Evolutionary conservation across 2,329 filamentous ascomycete genomes (phyloP), one percentile per base, ranked within the genome.

Genomic region (Truncatella angustata): DNA sequence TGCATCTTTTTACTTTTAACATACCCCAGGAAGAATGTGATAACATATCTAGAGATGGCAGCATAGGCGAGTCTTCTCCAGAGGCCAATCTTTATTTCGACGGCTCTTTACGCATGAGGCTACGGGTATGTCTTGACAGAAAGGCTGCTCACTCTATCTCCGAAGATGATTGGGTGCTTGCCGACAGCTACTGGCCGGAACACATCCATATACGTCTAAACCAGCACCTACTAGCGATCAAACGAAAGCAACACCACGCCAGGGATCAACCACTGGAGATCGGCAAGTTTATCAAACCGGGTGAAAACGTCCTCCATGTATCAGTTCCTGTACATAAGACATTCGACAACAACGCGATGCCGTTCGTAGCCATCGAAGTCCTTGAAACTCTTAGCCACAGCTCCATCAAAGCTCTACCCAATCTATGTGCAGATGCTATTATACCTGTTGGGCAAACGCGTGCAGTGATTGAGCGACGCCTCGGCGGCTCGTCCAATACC

Each of bases 241-340:
- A 87, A 36, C 81, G 87, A 24, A 90, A 89, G 60, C 67, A 82
- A 1, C 86, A 94, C 55, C 81, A 92, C 62, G 86, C 85, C 10
- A 89, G 86, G 59, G 89, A 95, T 60, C 68, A 91, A 7, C 86
- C 92, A 0, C 73, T 89, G 5, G 90, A 96, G 58, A 72, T 96
- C 21, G 91, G 90, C 1, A 66, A 81, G 9, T 54, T 70, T 18
- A 58, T 95, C 4, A 65, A 62, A 7, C 58, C 70, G 14, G 90
- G 89, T 0, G 63, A 66, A 5, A 96, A 96, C 61, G 66, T 61
- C 0, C 63, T 96, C 3, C 71, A 76, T 4, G 65, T 92, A 60
- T 82, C 61, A 56, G 71, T 73, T 49, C 63, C 60, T 23, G 35
- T 37, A 10, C 49, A 50, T 14, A 54, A 50, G 55, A 62, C 18